Conservation (phyloP, 176 grass and related monocot species). For the Oryza nivara region DNA sequence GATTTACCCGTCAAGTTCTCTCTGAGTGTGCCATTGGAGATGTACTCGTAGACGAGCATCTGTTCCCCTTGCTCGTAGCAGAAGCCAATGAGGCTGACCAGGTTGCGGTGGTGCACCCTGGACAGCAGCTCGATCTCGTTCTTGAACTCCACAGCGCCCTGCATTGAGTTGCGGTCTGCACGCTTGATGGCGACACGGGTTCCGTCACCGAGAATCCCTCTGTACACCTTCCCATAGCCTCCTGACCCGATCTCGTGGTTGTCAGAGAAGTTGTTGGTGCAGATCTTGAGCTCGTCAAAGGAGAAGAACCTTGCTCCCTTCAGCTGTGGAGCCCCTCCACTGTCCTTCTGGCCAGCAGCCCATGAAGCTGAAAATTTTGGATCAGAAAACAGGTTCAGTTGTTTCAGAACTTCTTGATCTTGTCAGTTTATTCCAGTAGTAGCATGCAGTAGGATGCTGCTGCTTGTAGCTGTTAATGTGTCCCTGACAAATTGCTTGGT, state of each 20-base stretch:
- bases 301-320: conserved; percentile 71
- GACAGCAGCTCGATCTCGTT: conserved; percentile 84
- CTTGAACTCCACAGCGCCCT: conserved; percentile 67
- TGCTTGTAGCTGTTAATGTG: not conserved
- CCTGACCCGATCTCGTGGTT: conserved; percentile 62
- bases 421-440: not conserved
- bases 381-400: conserved; percentile 24
- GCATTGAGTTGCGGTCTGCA: conserved; percentile 53
- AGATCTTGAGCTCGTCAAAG: conserved; percentile 65
- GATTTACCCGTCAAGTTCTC: conserved; percentile 65
- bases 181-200: conserved; percentile 72
- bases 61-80: conserved; percentile 79
- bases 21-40: conserved; percentile 62
- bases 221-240: conserved; percentile 85
- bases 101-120: conserved; percentile 81
- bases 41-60: conserved; percentile 84
- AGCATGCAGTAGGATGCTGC: not conserved
- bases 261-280: conserved; percentile 66
- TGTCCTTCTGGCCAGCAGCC: conserved; percentile 42
- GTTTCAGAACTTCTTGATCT: not conserved
- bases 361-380: conserved; percentile 52
- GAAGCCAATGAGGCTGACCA: conserved; percentile 80
- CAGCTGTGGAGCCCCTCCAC: conserved; percentile 56
- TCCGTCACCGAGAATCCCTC: conserved; percentile 59
- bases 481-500: not conserved